These are phyloP conservation scores for Choanephora cucurbitarum DNA, from an alignment of 371 early-diverging fungal genomes.

Conservation along the genomic window DNA sequence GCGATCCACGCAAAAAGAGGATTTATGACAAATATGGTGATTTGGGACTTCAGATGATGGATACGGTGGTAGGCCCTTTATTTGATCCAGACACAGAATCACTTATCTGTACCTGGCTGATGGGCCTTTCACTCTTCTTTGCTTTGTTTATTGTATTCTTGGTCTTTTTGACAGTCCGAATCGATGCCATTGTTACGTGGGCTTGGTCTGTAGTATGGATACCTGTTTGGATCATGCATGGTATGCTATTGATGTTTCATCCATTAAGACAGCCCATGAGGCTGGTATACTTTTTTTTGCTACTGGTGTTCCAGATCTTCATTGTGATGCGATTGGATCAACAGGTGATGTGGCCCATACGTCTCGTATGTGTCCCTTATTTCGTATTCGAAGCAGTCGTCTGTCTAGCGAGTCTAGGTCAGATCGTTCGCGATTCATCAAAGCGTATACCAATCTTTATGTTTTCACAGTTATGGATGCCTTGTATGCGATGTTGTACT, in stretches of 20 bases:
- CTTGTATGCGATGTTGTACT: conserved; percentile 53
- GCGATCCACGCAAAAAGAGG: conserved; percentile 76
- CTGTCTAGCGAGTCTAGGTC: conserved; percentile 9
- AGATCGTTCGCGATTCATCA: too few species aligned
- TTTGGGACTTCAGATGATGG: conserved; percentile 82
- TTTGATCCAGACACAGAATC: conserved; percentile 80
- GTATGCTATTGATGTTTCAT: conserved; percentile 24
- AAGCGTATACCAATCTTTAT: conserved; percentile 6
- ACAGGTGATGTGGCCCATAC: conserved; percentile 54
- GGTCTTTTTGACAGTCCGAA: conserved; percentile 69
- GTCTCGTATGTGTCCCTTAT: conserved; percentile 72
- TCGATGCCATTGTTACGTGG: conserved; percentile 76
- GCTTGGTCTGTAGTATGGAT: conserved; percentile 73
- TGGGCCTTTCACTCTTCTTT: conserved; percentile 55
- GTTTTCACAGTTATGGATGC: conserved; percentile 63
- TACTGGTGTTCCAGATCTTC: conserved; percentile 55
- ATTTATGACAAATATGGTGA: conserved; percentile 91
- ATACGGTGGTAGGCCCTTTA: conserved; percentile 67
- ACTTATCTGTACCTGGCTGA: conserved; percentile 67
- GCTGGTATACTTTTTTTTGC: conserved; percentile 36
- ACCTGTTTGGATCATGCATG: conserved; percentile 79
- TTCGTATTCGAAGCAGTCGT: conserved; percentile 57
- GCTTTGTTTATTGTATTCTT: conserved; percentile 77
- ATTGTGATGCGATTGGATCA: conserved; percentile 54
- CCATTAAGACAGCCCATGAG: too few species aligned